These are phyloP conservation scores for Atkinsonella hypoxylon DNA, from an alignment of 2,329 filamentous ascomycete species.

Conservation along the genomic window DNA sequence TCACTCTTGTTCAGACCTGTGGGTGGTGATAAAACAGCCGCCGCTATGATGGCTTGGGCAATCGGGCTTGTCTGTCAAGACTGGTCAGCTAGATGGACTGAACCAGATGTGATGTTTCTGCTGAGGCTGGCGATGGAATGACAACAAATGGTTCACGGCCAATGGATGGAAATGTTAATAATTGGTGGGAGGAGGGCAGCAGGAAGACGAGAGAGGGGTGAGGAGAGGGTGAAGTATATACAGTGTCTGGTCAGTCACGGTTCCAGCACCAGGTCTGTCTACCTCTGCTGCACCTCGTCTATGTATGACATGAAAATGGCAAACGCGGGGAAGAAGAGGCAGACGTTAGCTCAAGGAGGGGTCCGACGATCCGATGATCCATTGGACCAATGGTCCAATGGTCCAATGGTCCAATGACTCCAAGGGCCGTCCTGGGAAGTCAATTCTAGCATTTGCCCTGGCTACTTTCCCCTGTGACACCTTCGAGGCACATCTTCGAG, in stretches of 20 bases:
- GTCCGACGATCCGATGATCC: neutral
- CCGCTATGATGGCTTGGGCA: neutral
- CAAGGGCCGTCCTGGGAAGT: neutral
- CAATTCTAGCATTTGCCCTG: neutral
- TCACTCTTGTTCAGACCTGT: neutral
- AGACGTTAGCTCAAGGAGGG: neutral
- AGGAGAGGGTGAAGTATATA: conserved; percentile 8
- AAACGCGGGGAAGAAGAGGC: conserved; percentile 5
- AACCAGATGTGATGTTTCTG: neutral
- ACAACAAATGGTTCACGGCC: conserved; percentile 3
- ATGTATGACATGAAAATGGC: neutral
- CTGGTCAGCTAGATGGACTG: neutral
- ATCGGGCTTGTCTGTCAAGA: neutral
- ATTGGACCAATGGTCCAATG: neutral
- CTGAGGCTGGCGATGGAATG: neutral
- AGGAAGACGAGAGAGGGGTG: conserved; percentile 9
- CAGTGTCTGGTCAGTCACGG: neutral
- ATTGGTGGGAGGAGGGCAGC: conserved; percentile 11
- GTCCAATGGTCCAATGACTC: neutral
- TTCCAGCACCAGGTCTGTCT: neutral
- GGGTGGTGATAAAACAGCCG: neutral
- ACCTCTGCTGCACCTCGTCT: neutral
- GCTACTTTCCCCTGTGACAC: neutral
- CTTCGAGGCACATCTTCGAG: neutral
- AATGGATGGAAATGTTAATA: conserved; percentile 6